Evolutionary conservation across 805 yeast species (phyloP), one percentile per base, ranked within the genome.

Genomic region (Wickerhamiella azyma): DNA sequence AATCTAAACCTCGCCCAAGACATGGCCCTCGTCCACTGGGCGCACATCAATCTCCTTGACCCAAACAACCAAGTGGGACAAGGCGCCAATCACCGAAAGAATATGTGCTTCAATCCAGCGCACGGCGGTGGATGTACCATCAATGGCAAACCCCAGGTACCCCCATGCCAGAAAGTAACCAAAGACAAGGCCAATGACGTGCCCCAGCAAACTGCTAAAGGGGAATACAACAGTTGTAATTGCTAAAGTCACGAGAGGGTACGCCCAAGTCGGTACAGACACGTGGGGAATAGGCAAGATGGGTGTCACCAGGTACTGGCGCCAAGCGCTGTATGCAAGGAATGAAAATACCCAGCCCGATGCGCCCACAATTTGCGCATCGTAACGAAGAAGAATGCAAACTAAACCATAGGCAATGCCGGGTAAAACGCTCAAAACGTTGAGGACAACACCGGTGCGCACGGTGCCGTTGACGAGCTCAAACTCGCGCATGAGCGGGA

Each of bases 401-500:
- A 51, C 29, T 7, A 52, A 5, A 37, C 81, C 72, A 62, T 73
- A 80, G 39, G 75, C 72, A 35, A 84, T 56, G 3, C 81, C 95
- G 2, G 89, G 71, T 3, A 75, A 61, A 1, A 80, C 77, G 1
- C 94, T 83, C 41, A 81, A 62, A 21, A 82, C 58, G 59, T 85
- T 85, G 47, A 86, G 66, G 13, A 85, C 78, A 39, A 86, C 68
- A 3, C 94, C 95, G 3, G 94, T 81, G 61, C 84, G 76, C 2
- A 85, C 81, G 0, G 96, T 85, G 5, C 96, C 96, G 56, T 84
- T 80, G 18, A 63, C 59, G 47, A 70, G 65, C 66, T 85, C 96
- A 61, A 79, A 85, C 43, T 69, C 67, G 10, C 79, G 66, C 55
- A 85, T 60, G 17, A 82, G 76, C 0, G 80, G 72, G 48, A 72